phyloP scores from a whole-genome alignment of 202 grass and related monocot species.

The Miscanthus sacchariflorus region DNA sequence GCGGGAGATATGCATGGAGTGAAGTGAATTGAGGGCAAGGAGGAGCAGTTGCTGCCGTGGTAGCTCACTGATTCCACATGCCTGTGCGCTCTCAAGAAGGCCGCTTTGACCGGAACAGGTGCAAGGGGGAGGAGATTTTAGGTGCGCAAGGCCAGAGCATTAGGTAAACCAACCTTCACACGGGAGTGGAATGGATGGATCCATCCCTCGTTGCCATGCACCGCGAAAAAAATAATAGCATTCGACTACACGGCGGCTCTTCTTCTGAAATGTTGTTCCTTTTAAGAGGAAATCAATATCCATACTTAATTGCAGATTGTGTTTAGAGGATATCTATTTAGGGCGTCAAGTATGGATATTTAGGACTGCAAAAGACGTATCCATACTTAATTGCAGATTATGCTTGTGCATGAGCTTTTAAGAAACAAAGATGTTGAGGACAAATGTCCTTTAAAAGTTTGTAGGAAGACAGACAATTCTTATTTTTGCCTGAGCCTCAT shows the following conservation, averaged over 20 bases:
- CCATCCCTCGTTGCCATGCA: neutral
- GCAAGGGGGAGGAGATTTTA: conserved; percentile 42
- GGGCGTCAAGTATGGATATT: too few relatives aligned
- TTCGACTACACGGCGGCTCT: neutral
- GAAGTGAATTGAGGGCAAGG: neutral
- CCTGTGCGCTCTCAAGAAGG: conserved; percentile 33
- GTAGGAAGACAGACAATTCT: too few relatives aligned
- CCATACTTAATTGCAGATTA: too few relatives aligned
- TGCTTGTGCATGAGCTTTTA: too few relatives aligned
- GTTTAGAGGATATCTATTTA: too few relatives aligned
- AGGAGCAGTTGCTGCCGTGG: conserved; percentile 46
- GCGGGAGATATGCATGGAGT: neutral
- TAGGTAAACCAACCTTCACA: conserved; percentile 68
- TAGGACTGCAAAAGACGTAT: too few relatives aligned
- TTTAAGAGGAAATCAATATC: neutral
- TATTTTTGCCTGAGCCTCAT: too few relatives aligned
- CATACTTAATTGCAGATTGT: neutral
- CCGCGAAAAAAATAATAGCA: neutral
- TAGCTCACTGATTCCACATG: conserved; percentile 62
- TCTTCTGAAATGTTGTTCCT: neutral
- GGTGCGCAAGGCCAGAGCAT: conserved; percentile 47
- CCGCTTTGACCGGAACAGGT: conserved; percentile 57
- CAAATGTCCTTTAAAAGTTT: too few relatives aligned
- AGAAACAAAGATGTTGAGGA: too few relatives aligned
- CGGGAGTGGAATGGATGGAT: neutral